Conservation (phyloP, 2,329 filamentous ascomycete genomes). For the Raffaelea ambrosiae region DNA sequence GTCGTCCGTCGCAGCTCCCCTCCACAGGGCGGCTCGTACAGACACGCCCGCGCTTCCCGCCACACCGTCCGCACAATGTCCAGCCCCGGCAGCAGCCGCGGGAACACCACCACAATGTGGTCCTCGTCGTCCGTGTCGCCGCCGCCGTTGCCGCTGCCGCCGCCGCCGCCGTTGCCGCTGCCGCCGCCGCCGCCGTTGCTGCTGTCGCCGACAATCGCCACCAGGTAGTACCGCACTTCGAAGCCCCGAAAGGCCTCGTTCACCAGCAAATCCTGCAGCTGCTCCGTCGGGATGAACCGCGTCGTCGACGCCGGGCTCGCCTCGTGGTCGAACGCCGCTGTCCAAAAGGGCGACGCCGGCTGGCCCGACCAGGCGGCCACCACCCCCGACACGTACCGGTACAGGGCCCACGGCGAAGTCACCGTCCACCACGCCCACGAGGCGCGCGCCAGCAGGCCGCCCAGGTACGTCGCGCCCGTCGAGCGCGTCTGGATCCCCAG, state of each 20-base stretch:
- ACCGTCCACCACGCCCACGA: conserved; percentile 24
- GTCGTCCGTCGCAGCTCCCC: too few relatives aligned
- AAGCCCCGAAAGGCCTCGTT: conserved; percentile 93
- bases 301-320: conserved; percentile 21
- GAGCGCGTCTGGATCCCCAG: conserved; percentile 84
- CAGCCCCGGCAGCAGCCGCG: conserved; percentile 64
- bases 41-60: conserved; percentile 72
- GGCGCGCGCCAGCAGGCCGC: conserved; percentile 10
- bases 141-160: neutral
- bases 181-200: neutral
- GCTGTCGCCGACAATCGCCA: conserved; percentile 59
- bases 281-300: conserved; percentile 74
- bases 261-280: conserved; percentile 88
- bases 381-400: neutral
- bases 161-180: neutral
- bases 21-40: conserved; percentile 73
- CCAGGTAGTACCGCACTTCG: conserved; percentile 80
- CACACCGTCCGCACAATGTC: conserved; percentile 80
- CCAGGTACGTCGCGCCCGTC: conserved; percentile 58
- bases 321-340: conserved; percentile 3
- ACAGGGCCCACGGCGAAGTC: conserved; percentile 12
- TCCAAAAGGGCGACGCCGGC: too few relatives aligned
- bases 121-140: conserved; percentile 58
- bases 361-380: neutral
- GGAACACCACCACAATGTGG: conserved; percentile 91